phyloP scores from a whole-genome alignment of 192 early-diverging fungal species.

The Umbelopsis sp. region DNA sequence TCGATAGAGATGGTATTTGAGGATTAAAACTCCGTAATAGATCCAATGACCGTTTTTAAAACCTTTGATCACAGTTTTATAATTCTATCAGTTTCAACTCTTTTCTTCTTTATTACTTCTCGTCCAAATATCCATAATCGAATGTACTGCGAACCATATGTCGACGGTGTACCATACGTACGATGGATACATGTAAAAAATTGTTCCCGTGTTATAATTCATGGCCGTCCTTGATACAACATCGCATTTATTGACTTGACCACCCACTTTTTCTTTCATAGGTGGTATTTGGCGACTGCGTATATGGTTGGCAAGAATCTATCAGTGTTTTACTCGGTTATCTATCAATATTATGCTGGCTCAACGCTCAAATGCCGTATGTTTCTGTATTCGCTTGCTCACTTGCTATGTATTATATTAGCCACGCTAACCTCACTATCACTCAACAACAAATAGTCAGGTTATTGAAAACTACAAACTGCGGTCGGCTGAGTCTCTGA shows the following conservation, averaged over 20 bases:
- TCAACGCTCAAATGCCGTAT: conserved; percentile 74
- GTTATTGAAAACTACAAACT: conserved; percentile 52
- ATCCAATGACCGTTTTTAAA: conserved; percentile 5
- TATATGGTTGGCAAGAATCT: conserved; percentile 44
- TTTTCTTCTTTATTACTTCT: not conserved
- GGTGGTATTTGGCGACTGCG: conserved; percentile 46
- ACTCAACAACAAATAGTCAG: conserved; percentile 33
- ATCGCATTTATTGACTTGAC: not conserved
- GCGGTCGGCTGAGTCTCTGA: conserved; percentile 50
- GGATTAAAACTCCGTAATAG: not conserved
- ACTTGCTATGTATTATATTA: no score
- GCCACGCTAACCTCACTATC: not conserved
- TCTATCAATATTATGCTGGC: conserved; percentile 63
- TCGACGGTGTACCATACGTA: conserved; percentile 2
- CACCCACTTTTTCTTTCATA: conserved; percentile 1
- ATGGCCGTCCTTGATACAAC: not conserved
- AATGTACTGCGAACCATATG: conserved; percentile 13
- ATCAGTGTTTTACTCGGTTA: conserved; percentile 50
- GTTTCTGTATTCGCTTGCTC: conserved; percentile 28
- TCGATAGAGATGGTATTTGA: conserved; percentile 3
- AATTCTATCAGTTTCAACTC: no score
- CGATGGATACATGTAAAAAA: conserved; percentile 5
- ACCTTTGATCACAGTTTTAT: no score
- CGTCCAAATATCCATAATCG: not conserved
- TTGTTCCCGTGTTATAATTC: not conserved